Base-by-base conservation (phyloP, 495 filamentous ascomycete genomes). In the Penicillium roqueforti region DNA sequence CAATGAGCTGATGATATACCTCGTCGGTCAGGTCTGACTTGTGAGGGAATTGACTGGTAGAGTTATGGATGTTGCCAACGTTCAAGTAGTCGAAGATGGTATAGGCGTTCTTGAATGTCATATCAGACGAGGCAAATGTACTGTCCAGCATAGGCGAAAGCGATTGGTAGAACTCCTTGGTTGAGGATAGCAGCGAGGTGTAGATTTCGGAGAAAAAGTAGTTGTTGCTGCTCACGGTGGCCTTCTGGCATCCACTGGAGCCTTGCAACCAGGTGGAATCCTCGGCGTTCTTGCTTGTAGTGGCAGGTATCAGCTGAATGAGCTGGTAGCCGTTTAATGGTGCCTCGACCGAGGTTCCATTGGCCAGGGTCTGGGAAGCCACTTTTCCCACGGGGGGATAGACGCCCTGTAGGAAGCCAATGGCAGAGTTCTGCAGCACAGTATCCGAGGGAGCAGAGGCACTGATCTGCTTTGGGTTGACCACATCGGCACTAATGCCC, bases 91-190 rank as follows among this genome's bases (percentile, higher is more conserved):
- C 80, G 62, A 70, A 83, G 60, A 83, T 86, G 50, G 75, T 69
- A 68, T 90, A 92, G 22, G 84, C 87, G 61, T 89, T 89, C 66
- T 84, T 83, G 75, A 81, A 91, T 57, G 39, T 83, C 47, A 81
- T 79, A 44, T 80, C 59, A 32, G 60, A 69, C 16, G 70, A 61
- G 29, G 61, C 63, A 62, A 87, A 87, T 4, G 83, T 79, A 29
- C 64, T 58, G 63, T 84, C 81, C 67, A 89, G 74, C 37, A 86
- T 69, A 8, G 85, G 82, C 11, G 80, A 65, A 28, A 92, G 58
- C 25, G 68, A 74, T 60, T 78, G 52, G 76, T 92, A 91, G 74
- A 91, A 86, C 51, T 66, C 72, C 58, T 70, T 59, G 55, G 86
- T 91, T 51, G 74, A 74, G 31, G 68, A 60, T 8, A 81, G 64